Evolutionary conservation across 2,329 filamentous ascomycete genomes (phyloP), one percentile per base, ranked within the genome.

Genomic region (Cryphonectria japonica): DNA sequence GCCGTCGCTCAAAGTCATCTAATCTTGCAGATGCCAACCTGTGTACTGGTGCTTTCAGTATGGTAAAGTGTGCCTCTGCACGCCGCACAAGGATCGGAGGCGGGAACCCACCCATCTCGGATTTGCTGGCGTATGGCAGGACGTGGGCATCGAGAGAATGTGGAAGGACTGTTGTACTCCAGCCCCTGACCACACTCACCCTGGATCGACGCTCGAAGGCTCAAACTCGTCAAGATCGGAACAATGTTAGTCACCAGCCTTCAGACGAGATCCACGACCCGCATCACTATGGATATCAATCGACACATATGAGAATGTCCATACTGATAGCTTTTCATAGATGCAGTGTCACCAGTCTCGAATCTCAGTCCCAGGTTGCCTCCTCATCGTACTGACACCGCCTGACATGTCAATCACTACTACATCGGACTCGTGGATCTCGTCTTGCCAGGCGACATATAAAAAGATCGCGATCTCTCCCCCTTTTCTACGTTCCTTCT

Each of bases 281-380:
- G 64, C 64, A 66, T 29, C 32, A 57, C 32, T 19, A 57, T 41
- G 64, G 46, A 22, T 29, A 57, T n/a, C 64, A 66, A 57, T 57
- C 46, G 32, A 39, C 46, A 32, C 64, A 39, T 19, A 41, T 32
- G 46, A 43, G 19, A 52, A 43, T 14, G 32, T 22, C 13, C 32
- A 29, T 37, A 19, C n/a, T 32, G 7, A n/a, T 11, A 6, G 2
- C 19, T 22, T 61, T 39, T 61, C 34, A 9, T 8, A n/a, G 8
- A 39, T 14, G 32, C 8, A 14, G 3, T 61, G 6, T 19, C 59
- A 26, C 34, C 19, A 19, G 7, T 29, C 2, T 22, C 19, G 8
- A 52, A 9, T 22, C 41, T 22, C 8, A 9, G 43, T 29, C 29
- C 63, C 43, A 65, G 29, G 26, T 14, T 65, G 13, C 63, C 43